Evolutionary conservation across 2,329 filamentous ascomycete species (phyloP).

Genomic region (Karstenula rhodostoma): DNA sequence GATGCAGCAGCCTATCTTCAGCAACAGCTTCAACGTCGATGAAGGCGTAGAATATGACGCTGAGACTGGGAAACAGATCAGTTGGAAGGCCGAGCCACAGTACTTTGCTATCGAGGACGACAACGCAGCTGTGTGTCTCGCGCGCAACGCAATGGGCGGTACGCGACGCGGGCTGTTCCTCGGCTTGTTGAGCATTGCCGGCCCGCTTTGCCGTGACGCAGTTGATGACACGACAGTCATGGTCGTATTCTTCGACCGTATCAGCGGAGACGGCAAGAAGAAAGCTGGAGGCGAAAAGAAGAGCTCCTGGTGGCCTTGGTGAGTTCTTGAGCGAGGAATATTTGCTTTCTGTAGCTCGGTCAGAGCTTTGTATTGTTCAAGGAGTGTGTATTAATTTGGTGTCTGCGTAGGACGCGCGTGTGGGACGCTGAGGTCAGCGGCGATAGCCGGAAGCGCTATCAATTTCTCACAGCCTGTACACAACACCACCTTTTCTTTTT

Average conservation of each 20-base stretch:
- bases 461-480: background rate
- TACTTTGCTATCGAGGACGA: conserved; percentile 61
- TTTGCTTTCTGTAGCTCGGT: background rate
- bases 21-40: conserved; percentile 27
- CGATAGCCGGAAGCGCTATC: background rate
- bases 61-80: conserved; percentile 45
- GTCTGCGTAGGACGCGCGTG: conserved; percentile 4
- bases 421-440: conserved; percentile 6
- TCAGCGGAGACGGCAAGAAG: conserved; percentile 14
- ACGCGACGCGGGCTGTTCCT: conserved; percentile 51
- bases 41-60: conserved; percentile 46
- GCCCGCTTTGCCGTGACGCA: conserved; percentile 48
- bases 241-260: conserved; percentile 61
- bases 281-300: conserved; percentile 13
- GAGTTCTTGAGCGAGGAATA: conserved; percentile 7
- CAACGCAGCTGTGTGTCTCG: conserved; percentile 60
- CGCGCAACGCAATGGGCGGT: conserved; percentile 63
- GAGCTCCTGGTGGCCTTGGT: conserved; percentile 27
- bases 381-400: background rate
- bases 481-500: background rate
- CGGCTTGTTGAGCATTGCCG: conserved; percentile 46
- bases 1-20: conserved; percentile 19
- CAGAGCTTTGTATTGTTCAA: background rate
- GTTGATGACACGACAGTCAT: conserved; percentile 63
- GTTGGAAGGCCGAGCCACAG: conserved; percentile 53